These are phyloP conservation scores for Botrytis porri DNA, from an alignment of 2,329 filamentous ascomycete species.

Conservation along the genomic window DNA sequence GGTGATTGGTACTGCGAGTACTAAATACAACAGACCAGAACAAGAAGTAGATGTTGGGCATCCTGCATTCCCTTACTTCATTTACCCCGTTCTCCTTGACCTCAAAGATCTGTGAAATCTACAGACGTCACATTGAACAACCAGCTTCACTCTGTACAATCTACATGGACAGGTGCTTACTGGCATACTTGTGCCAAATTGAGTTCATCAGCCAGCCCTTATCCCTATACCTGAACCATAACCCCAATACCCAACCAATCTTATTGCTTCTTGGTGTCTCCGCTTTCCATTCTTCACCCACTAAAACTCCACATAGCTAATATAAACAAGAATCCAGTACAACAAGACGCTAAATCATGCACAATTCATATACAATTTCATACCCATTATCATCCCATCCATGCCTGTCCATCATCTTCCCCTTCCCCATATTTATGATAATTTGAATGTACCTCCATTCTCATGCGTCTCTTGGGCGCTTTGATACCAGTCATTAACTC, in stretches of 20 bases:
- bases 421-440: conserved; percentile 32
- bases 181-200: too few species aligned
- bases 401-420: neutral
- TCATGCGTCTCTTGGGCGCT: conserved; percentile 69
- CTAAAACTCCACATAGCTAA: neutral
- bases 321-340: neutral
- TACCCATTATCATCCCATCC: neutral
- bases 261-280: neutral
- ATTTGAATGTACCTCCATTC: conserved; percentile 39
- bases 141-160: neutral
- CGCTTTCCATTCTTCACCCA: neutral
- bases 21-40: too few species aligned
- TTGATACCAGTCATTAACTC: conserved; percentile 74
- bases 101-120: too few species aligned
- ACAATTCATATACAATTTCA: neutral
- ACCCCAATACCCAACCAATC: neutral
- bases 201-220: neutral
- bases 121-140: neutral
- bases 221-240: neutral
- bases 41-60: neutral
- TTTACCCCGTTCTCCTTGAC: neutral
- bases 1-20: neutral
- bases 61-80: neutral
- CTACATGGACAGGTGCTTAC: neutral
- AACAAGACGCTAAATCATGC: neutral